phyloP scores from a whole-genome alignment of 2,329 filamentous ascomycete genomes.

The Neofusicoccum laricinum region DNA sequence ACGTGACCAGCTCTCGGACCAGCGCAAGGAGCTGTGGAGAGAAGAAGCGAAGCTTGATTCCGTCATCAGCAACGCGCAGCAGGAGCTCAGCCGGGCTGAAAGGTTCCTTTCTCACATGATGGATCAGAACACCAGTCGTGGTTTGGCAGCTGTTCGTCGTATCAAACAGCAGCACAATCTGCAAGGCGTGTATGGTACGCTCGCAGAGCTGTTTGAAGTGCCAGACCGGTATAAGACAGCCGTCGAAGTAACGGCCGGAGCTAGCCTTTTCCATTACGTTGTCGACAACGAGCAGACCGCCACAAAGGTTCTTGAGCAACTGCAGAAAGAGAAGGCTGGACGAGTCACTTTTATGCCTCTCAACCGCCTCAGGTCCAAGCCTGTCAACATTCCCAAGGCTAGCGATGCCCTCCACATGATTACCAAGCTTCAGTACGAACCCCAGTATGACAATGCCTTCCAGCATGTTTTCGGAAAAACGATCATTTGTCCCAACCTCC shows the following conservation, averaged over 20 bases:
- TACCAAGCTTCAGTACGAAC: conserved; percentile 77
- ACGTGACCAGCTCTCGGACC: conserved; percentile 76
- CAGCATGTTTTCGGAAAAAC: conserved; percentile 94
- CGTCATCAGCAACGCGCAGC: conserved; percentile 69
- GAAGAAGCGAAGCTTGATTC: conserved; percentile 86
- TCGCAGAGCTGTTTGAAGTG: conserved; percentile 90
- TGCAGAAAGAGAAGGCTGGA: conserved; percentile 77
- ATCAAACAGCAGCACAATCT: conserved; percentile 78
- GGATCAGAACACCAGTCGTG: conserved; percentile 83
- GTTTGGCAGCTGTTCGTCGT: conserved; percentile 80
- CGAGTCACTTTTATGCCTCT: conserved; percentile 94
- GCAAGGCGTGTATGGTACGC: conserved; percentile 83
- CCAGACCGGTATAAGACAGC: conserved; percentile 81
- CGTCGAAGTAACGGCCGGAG: conserved; percentile 88
- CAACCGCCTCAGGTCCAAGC: conserved; percentile 70
- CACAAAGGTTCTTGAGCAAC: conserved; percentile 71
- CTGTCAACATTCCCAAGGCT: conserved; percentile 75
- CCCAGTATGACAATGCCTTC: conserved; percentile 77
- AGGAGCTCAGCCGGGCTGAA: conserved; percentile 76
- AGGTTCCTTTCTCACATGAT: conserved; percentile 77
- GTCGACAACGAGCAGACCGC: conserved; percentile 90
- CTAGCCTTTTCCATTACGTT: conserved; percentile 91
- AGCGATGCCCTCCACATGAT: conserved; percentile 85
- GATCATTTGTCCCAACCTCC: conserved; percentile 86
- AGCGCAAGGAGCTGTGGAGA: conserved; percentile 81